Evolutionary conservation across 257 asterid genomes (phyloP), one percentile per base, ranked within the genome.

Genomic region (Solanum clarkiae): DNA sequence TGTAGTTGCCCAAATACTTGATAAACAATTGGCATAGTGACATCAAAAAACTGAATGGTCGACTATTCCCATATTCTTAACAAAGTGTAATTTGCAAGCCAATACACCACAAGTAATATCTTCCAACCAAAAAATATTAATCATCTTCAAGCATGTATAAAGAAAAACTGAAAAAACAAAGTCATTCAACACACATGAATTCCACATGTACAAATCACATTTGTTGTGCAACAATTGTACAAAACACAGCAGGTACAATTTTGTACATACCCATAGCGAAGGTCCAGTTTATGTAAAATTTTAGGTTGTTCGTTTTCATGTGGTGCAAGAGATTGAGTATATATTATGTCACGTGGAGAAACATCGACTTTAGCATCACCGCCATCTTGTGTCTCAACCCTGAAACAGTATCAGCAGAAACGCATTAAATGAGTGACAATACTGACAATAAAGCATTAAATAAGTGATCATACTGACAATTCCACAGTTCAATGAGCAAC

Each of bases 371-470:
- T 97, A 84, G 99, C 98, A 94, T 97, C 99, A 85, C 99, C 99
- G 14, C 98, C 98, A 82, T 97, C 99, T 87, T 95, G 98, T 70
- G 99, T 94, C 98, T 94, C 99, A 86, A 91, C 99, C 99, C 99
- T 91, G 81, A 83, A 77, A 86, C 85, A 81, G 83, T 40, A 20
- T 69, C 82, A 56, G 70, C 71, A 57, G 42, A 70, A 29, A 55
- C 15, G 3, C 42, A 56, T 26, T 26, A 57, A 79, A 36, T 59
- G 12, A 32, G 6, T 11, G 45, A 11, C 62, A 49, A 24, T 75
- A 53, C 47, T 6, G 24, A 53, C 63, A 77, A 77, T 51, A 53
- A 68, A 17, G 40, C 53, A 56, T 56, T 29, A 45, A 63, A 65
- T 45, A 42, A n/a, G 13, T 26, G 69, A 17, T 18, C 17, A 26